A percentile compares a stretch with the other conserved stretches of the same genome.
Evolutionary conservation across 768 basidiomycete species (phyloP).

Genomic region (Russula virescens): DNA sequence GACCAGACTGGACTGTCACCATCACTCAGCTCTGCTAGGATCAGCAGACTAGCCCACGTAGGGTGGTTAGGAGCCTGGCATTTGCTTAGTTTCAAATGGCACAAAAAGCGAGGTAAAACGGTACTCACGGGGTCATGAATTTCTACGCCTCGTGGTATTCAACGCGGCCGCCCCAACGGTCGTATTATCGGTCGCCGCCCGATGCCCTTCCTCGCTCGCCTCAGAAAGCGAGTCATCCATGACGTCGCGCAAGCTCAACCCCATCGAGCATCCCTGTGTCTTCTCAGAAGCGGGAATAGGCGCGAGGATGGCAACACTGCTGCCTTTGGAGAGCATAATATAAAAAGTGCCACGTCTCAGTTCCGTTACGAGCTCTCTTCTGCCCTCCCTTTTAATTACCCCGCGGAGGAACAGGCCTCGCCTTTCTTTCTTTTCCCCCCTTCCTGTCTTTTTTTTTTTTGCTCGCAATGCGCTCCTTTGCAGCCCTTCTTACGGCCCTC

Average conservation of each 20-base stretch:
- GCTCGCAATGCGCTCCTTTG: slow-evolving; percentile 15
- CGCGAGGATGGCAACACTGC: not conserved
- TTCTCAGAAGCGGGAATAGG: not conserved
- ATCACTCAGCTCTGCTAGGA: no score
- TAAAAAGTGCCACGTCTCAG: no score
- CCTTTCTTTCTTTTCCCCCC: not conserved
- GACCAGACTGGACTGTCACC: no score
- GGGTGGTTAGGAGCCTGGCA: no score
- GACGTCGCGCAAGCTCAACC: slow-evolving; percentile 38
- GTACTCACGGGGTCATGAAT: slow-evolving; percentile 57
- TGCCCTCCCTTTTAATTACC: no score
- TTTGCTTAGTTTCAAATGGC: not conserved
- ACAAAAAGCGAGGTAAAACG: not conserved
- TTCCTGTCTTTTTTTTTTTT: slow-evolving; percentile 8
- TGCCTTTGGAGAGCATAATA: no score
- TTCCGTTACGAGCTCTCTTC: no score
- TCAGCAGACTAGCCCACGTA: no score
- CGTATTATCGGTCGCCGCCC: not conserved
- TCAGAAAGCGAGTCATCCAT: slow-evolving; percentile 49
- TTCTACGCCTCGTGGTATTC: slow-evolving; percentile 54
- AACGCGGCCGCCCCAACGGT: no score
- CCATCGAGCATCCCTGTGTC: not conserved
- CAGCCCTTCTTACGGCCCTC: slow-evolving; percentile 12
- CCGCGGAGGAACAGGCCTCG: no score
- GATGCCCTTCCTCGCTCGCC: slow-evolving; percentile 29